Base-by-base conservation (phyloP, 2,329 filamentous ascomycete genomes). In the Akanthomyces lecanii region DNA sequence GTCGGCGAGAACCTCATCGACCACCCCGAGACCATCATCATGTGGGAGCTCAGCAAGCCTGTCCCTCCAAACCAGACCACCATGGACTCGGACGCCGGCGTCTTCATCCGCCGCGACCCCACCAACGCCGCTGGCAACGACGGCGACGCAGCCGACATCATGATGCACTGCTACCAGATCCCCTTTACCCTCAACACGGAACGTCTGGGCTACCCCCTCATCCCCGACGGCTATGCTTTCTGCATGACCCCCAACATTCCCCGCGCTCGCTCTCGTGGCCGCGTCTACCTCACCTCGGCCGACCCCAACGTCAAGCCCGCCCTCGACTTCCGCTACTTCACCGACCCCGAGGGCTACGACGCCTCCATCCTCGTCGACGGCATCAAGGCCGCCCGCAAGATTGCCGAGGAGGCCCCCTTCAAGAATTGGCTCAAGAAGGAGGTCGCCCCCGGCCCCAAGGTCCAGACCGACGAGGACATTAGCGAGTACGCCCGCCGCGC, bases 151-250 rank as follows among this genome's bases (percentile, higher is more conserved):
- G 90, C 89, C 66, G 92, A 97, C 72, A 79, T 96, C 71, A 96
- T 96, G 92, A 95, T 95, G 89, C 92, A 96, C 80, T 96, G 92
- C 84, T 96, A 96, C 81, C 92, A 96, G 78, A 96, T 96, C 68
- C 92, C 92, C 61, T 96, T 96, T 78, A 90, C 88, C 66, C 85
- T 92, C 69, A 96, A 96, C 82, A 97, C 92, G 1, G 79, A 83
- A 62, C 87, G 90, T 47, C 83, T 97, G 12, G 92, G 92, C 68
- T 96, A 87, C 72, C 81, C 80, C 48, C 73, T 76, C 64, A 72
- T 82, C 65, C 69, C 84, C 65, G 86, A 93, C 67, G 89, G 88
- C 65, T 89, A 93, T 70, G 91, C 91, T 59, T 96, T 96, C 81
- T 95, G 91, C 84, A 95, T 95, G 89, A 95, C 91, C 18, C 91